Evolutionary conservation across 768 basidiomycete genomes (phyloP).

Genomic region (Kwoniella shandongensis): DNA sequence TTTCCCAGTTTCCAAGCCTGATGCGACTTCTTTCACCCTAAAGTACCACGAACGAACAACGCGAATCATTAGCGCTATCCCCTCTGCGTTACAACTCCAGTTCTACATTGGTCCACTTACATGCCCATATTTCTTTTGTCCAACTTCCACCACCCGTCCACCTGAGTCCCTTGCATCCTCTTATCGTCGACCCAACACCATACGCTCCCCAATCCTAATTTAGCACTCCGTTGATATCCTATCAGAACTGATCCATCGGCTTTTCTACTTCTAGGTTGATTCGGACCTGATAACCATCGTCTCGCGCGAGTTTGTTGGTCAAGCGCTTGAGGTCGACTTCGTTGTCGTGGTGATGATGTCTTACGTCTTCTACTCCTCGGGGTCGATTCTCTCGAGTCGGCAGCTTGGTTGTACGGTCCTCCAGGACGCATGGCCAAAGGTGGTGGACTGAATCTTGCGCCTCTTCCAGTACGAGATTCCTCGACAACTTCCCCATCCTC

Average conservation of each 20-base stretch:
- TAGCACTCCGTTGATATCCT: slow-evolving; percentile 34
- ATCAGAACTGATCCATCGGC: slow-evolving; percentile 31
- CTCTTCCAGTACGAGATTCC: not conserved
- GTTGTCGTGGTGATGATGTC: not conserved
- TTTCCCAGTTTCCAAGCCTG: slow-evolving; percentile 33
- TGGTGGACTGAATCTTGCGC: slow-evolving; percentile 13
- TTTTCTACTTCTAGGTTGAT: slow-evolving; percentile 1
- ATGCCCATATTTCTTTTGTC: slow-evolving; percentile 48
- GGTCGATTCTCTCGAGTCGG: too few relatives aligned
- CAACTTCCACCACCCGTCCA: slow-evolving; percentile 46
- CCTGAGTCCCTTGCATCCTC: slow-evolving; percentile 13
- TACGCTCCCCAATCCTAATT: slow-evolving; percentile 38
- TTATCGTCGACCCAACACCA: slow-evolving; percentile 46
- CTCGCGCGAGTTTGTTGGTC: too few relatives aligned
- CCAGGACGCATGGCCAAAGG: slow-evolving; percentile 18
- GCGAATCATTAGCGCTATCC: too few relatives aligned
- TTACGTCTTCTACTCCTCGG: too few relatives aligned
- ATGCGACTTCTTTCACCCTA: slow-evolving; percentile 36
- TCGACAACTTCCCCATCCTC: not conserved
- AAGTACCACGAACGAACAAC: too few relatives aligned
- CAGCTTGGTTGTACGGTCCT: slow-evolving; percentile 21
- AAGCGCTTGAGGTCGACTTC: not conserved
- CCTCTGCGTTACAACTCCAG: not conserved
- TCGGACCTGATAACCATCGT: not conserved
- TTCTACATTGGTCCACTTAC: slow-evolving; percentile 26